Base-by-base conservation (phyloP, 192 early-diverging fungal species). In the Entomortierella parvispora region DNA sequence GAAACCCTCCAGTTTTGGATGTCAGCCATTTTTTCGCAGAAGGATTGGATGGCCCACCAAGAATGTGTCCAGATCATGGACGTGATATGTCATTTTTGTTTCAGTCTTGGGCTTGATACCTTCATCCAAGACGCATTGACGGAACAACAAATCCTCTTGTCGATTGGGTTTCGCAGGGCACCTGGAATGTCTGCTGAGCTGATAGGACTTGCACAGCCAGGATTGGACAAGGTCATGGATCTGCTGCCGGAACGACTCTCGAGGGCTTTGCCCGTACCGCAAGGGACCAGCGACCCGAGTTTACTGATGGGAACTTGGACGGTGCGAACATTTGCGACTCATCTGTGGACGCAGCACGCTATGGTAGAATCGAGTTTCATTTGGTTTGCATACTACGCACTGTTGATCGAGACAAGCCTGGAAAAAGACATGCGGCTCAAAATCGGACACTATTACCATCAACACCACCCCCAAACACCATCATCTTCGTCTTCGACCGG, bases 241-340 rank as follows among this genome's bases (percentile, higher is more conserved):
- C 33, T 77, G 65, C 44, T 77, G 20, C 74, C 79, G 11, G 58
- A 79, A 26, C 52, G 79, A 6, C 71, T 81, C 32, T 48, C 80
- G 10, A 84, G 80, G 42, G 71, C 62, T 4, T 55, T 87, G 37
- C 66, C 84, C 2, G 62, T 80, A 8, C 77, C 80, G 0, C 68
- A 69, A 12, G 77, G 68, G 0, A 83, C 74, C 3, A 77, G 25
- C 33, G 74, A 83, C 44, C 80, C 85, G 4, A 87, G 81, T 40
- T 50, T 87, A 22, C 49, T 87, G 7, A 81, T 79, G 50, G 85
- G 85, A 11, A 83, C 82, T 33, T 83, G 83, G 83, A 83, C 83
- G 0, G 69, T 84, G 51, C 34, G 69, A 23, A 71, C 81, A 4
- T 66, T 82, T 44, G 84, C 83, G 3, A 69, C 81, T 10, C 79